These are phyloP conservation scores for Flueggea neowawraea DNA, from an alignment of 441 rosid genomes.

Conservation along the genomic window DNA sequence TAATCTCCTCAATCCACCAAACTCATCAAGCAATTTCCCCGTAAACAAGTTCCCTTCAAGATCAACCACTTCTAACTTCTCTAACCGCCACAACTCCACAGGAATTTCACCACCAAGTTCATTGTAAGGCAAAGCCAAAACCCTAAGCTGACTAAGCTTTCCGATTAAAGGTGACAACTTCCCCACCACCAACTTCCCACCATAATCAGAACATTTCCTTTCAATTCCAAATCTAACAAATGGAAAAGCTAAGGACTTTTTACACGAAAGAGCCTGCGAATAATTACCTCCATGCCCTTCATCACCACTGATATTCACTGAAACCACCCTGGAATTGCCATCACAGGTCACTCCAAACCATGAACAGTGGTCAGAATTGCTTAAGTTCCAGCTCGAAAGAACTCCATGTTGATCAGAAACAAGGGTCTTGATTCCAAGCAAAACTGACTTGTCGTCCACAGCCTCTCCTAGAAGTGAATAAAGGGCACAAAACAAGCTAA, in stretches of 20 bases:
- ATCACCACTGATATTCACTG: conserved; percentile 46
- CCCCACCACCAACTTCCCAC: conserved; percentile 51
- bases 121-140: conserved; percentile 67
- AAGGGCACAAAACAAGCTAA: conserved; percentile 17
- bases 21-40: conserved; percentile 37
- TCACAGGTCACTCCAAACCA: conserved; percentile 87
- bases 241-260: conserved; percentile 33
- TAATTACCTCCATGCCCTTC: conserved; percentile 18
- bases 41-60: conserved; percentile 55
- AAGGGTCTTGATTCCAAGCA: conserved; percentile 60
- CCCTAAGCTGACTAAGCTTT: conserved; percentile 53
- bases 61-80: conserved; percentile 63
- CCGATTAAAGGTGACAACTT: conserved; percentile 51
- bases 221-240: conserved; percentile 38
- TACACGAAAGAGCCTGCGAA: conserved; percentile 28
- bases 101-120: conserved; percentile 60
- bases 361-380: conserved; percentile 42
- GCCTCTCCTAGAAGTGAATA: conserved; percentile 14
- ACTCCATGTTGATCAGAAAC: conserved; percentile 62
- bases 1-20: conserved; percentile 38
- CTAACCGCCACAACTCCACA: conserved; percentile 50
- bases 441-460: conserved; percentile 45
- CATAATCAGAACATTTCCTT: conserved; percentile 34
- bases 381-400: conserved; percentile 57
- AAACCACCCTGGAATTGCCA: conserved; percentile 51